phyloP scores from a whole-genome alignment of 1,139 yeast genomes.

The Hemisphaericaspora subhashii region DNA sequence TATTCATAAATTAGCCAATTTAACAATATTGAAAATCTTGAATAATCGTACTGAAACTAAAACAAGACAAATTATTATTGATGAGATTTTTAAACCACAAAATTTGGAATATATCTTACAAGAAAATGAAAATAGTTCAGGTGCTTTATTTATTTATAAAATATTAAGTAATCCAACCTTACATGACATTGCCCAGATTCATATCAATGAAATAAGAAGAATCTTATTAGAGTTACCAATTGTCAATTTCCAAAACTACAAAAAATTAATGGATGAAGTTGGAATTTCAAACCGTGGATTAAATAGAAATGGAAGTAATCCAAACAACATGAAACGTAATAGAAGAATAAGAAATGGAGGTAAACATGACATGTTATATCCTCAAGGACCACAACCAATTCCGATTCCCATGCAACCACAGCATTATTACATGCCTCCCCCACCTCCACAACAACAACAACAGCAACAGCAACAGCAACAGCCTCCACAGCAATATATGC shows the following conservation, averaged over 20 bases:
- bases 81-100: conserved; percentile 53
- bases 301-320: conserved; percentile 19
- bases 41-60: conserved; percentile 64
- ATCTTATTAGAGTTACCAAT: conserved; percentile 61
- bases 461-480: conserved; percentile 2
- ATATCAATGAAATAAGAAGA: conserved; percentile 50
- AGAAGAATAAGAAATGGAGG: conserved; percentile 23
- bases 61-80: conserved; percentile 64
- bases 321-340: conserved; percentile 3
- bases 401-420: conserved; percentile 5
- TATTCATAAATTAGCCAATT: conserved; percentile 82
- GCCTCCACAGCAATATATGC: conserved; percentile 9
- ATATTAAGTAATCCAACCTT: conserved; percentile 64
- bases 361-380: conserved; percentile 7
- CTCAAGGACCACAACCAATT: conserved; percentile 4
- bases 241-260: conserved; percentile 66
- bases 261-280: conserved; percentile 88
- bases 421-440: conserved; percentile 4
- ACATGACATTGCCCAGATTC: conserved; percentile 18
- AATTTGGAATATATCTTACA: conserved; percentile 21
- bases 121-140: conserved; percentile 53
- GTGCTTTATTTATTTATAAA: conserved; percentile 84
- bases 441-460: conserved; percentile 6
- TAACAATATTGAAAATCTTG: conserved; percentile 78
- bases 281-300: conserved; percentile 56